These are phyloP conservation scores for Mycotypha africana DNA, from an alignment of 371 early-diverging fungal genomes.

Conservation along the genomic window DNA sequence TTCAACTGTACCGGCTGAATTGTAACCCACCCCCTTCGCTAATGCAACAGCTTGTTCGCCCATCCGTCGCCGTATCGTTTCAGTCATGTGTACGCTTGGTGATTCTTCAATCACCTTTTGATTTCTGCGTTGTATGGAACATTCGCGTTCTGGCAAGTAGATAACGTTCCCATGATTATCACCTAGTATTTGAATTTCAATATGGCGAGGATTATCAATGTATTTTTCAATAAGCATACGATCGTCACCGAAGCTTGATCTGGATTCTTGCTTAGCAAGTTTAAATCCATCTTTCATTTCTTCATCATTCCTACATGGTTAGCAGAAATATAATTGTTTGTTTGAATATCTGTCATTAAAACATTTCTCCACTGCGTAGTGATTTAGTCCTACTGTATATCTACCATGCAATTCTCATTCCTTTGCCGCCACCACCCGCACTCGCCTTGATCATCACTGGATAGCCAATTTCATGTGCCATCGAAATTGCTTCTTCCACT, in stretches of 20 bases:
- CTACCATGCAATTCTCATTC: constrained; percentile 73
- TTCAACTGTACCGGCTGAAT: constrained; percentile 74
- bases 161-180: constrained; percentile 72
- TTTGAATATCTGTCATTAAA: background rate
- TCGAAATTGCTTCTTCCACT: constrained; percentile 34
- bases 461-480: constrained; percentile 58
- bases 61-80: constrained; percentile 64
- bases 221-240: constrained; percentile 89
- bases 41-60: constrained; percentile 81
- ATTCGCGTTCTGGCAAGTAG: constrained; percentile 89
- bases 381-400: constrained; percentile 3
- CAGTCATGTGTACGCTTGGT: constrained; percentile 65
- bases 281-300: constrained; percentile 77
- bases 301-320: constrained; percentile 38
- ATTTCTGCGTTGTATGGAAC: constrained; percentile 88
- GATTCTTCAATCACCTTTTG: constrained; percentile 85
- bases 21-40: constrained; percentile 78
- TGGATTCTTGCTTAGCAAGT: constrained; percentile 77
- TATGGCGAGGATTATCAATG: constrained; percentile 79
- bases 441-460: constrained; percentile 85
- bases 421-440: constrained; percentile 89
- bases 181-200: constrained; percentile 80
- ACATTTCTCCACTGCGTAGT: background rate
- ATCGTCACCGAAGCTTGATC: constrained; percentile 82
- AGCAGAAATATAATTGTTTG: background rate